phyloP scores from a whole-genome alignment of 2,329 filamentous ascomycete species.

The Cercospora canescens region DNA sequence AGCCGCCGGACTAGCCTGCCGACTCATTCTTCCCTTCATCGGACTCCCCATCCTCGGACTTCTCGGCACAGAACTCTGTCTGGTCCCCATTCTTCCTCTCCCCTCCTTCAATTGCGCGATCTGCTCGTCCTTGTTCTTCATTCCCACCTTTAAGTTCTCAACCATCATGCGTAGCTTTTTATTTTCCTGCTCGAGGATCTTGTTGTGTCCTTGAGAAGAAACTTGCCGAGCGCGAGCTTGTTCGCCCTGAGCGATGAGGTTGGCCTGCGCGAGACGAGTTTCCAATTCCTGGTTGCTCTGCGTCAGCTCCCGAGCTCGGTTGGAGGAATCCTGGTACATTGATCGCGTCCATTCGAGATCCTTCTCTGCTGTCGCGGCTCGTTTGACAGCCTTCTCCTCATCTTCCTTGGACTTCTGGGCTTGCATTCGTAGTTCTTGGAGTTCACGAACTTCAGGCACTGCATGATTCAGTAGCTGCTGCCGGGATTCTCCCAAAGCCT shows the following conservation, averaged over 20 bases:
- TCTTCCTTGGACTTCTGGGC: conserved; percentile 27
- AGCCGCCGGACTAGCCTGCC: conserved; percentile 35
- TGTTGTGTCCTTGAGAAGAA: conserved; percentile 25
- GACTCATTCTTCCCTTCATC: conserved; percentile 31
- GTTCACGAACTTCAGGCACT: conserved; percentile 35
- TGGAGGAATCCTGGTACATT: conserved; percentile 61
- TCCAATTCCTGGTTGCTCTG: conserved; percentile 52
- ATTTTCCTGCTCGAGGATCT: conserved; percentile 29
- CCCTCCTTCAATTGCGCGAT: conserved; percentile 35
- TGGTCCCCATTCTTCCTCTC: conserved; percentile 37
- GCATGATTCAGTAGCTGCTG: conserved; percentile 29
- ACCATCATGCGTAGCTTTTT: conserved; percentile 30
- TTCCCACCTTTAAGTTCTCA: conserved; percentile 29
- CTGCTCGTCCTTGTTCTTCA: conserved; percentile 38
- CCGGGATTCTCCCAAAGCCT: conserved; percentile 34
- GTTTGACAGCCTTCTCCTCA: conserved; percentile 31
- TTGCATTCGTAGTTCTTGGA: conserved; percentile 29
- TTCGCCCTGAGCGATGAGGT: conserved; percentile 32
- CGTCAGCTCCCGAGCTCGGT: conserved; percentile 47
- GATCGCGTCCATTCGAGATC: conserved; percentile 60
- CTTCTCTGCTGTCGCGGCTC: conserved; percentile 39
- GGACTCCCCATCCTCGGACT: conserved; percentile 36
- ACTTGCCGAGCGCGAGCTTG: conserved; percentile 28
- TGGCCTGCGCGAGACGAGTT: conserved; percentile 31
- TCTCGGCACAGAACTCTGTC: conserved; percentile 38